Base-by-base conservation (phyloP, 805 yeast species). In the Myxozyma nipponensis region DNA sequence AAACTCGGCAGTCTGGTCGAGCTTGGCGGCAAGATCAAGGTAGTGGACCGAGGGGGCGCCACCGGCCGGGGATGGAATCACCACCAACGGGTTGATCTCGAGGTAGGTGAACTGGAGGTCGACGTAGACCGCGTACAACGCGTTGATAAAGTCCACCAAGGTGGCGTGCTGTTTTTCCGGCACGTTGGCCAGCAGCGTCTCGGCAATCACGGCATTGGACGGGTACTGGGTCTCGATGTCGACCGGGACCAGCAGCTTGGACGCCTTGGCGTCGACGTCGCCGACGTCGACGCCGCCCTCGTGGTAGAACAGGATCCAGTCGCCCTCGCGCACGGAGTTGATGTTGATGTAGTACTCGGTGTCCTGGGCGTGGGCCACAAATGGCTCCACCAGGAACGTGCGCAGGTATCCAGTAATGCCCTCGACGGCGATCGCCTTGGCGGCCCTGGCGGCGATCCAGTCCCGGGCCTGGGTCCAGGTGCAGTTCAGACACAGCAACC, bases 231-330 rank as follows among this genome's bases (percentile, higher is more conserved):
- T 59, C 51, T 64, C 65, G 42, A 73, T 63, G 57, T 72, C 76
- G 35, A 72, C 73, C 19, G 76, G 75, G 47, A 72, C 69, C 55
- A 71, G 59, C 37, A 72, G 54, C 66, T 69, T 69, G 25, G 72
- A 60, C 35, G 76, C 76, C 67, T 72, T 72, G 53, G 76, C 66
- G 52, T 72, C 76, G 34, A 72, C 76, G 47, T 72, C 76, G 26
- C 76, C 76, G 25, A 72, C 76, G 47, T 72, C 76, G 38, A 72
- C 76, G 57, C 76, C 76, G 39, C 76, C 76, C 63, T 73, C 76
- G 62, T 72, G 74, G 66, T 72, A 72, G 62, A 72, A 72, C 54
- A 73, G 66, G 47, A 72, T 72, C 72, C 72, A 68, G 67, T 72
- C 76, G 19, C 76, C 76, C 52, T 72, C 76, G 42, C 76, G 67